Percentiles rank a stretch among this genome's conserved stretches.
These are phyloP conservation scores for Microcyclospora tardicrescens DNA, from an alignment of 2,329 filamentous ascomycete species.

Conservation along the genomic window DNA sequence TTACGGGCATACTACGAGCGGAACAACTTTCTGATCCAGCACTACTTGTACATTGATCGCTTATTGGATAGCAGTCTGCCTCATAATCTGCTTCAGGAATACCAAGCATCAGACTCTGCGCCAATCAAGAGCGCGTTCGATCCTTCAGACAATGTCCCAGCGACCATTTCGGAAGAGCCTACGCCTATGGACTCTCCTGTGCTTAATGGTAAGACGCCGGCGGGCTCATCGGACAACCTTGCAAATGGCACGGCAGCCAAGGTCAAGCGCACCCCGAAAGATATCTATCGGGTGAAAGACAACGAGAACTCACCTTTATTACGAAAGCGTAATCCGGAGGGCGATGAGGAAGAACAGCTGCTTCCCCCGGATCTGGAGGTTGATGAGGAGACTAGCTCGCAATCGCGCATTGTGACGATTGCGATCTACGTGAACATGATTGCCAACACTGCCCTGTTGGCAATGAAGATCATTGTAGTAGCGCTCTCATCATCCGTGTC, in stretches of 20 bases:
- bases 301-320: constrained; percentile 54
- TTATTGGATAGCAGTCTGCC: constrained; percentile 86
- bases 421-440: constrained; percentile 78
- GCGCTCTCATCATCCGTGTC: constrained; percentile 69
- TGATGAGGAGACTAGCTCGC: constrained; percentile 59
- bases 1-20: constrained; percentile 77
- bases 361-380: constrained; percentile 56
- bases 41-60: constrained; percentile 87
- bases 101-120: constrained; percentile 34
- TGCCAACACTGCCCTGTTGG: constrained; percentile 63
- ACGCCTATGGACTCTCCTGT: constrained; percentile 16
- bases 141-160: constrained; percentile 42
- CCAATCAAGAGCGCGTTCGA: not conserved
- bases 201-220: constrained; percentile 2
- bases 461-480: constrained; percentile 65
- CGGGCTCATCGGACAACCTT: constrained; percentile 1
- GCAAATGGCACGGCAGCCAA: constrained; percentile 25
- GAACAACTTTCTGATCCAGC: constrained; percentile 76
- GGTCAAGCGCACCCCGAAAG: constrained; percentile 68
- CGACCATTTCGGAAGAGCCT: constrained; percentile 63
- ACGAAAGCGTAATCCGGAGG: constrained; percentile 29
- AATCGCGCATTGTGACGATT: constrained; percentile 63
- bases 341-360: constrained; percentile 29
- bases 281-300: constrained; percentile 62
- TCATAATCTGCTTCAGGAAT: constrained; percentile 83